Conservation (phyloP, 2,329 filamentous ascomycete genomes). For the Botryotinia globosa region DNA sequence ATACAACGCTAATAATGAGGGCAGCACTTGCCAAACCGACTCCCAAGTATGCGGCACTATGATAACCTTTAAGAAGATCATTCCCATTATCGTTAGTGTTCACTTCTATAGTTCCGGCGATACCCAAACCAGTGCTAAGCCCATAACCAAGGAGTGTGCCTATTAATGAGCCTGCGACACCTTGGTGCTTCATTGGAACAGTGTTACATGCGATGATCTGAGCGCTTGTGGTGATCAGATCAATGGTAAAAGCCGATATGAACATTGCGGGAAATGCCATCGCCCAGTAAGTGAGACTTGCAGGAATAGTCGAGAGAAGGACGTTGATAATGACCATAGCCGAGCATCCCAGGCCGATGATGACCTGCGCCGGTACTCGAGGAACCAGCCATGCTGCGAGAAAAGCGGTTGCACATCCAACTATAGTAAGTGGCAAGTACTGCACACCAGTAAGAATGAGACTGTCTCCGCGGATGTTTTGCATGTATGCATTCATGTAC, state of each 20-base stretch:
- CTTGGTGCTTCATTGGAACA: constrained; percentile 47
- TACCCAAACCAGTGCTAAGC: constrained; percentile 44
- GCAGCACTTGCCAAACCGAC: constrained; percentile 40
- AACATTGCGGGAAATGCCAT: constrained; percentile 44
- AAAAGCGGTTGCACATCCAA: constrained; percentile 40
- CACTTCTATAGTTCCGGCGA: constrained; percentile 44
- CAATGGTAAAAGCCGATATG: constrained; percentile 44
- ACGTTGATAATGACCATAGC: constrained; percentile 37
- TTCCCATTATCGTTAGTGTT: constrained; percentile 24
- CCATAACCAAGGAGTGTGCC: constrained; percentile 45
- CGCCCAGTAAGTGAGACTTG: constrained; percentile 46
- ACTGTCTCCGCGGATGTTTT: constrained; percentile 42
- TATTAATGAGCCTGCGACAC: constrained; percentile 49
- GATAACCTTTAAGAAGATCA: constrained; percentile 39
- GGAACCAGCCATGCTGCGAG: constrained; percentile 48
- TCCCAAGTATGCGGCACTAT: constrained; percentile 44
- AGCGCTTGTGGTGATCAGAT: constrained; percentile 50
- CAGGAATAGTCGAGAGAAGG: constrained; percentile 46
- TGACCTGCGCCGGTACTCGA: constrained; percentile 47
- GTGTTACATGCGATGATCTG: constrained; percentile 54
- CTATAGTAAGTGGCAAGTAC: constrained; percentile 45
- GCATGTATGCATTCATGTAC: constrained; percentile 49
- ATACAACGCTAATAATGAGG: constrained; percentile 40
- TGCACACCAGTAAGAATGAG: constrained; percentile 43
- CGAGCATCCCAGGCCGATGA: constrained; percentile 44